phyloP scores from a whole-genome alignment of 345 rosid genomes.

The Arabidopsis suecica region DNA sequence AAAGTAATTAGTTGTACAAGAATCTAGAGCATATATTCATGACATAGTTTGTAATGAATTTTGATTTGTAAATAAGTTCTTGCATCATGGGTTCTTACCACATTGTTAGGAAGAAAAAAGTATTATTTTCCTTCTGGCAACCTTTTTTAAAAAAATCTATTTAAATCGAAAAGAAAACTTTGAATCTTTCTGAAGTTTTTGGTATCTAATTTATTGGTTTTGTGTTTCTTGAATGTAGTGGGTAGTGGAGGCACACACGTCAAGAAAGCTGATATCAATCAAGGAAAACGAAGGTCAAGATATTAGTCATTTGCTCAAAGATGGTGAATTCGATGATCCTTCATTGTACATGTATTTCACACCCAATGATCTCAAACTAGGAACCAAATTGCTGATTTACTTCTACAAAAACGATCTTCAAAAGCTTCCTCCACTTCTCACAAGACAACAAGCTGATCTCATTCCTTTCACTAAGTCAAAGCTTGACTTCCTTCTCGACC shows the following conservation, averaged over 20 bases:
- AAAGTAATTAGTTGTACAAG: background rate
- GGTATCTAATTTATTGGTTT: background rate
- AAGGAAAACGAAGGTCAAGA: conserved; percentile 36
- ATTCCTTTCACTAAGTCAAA: conserved; percentile 65
- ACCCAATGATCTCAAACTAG: conserved; percentile 51
- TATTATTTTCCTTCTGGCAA: background rate
- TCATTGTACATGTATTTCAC: conserved; percentile 57
- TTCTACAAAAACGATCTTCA: conserved; percentile 50
- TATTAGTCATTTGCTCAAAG: conserved; percentile 26
- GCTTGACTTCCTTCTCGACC: conserved; percentile 56
- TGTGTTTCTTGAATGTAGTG: conserved; percentile 18
- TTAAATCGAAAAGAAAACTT: background rate
- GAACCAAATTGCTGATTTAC: conserved; percentile 51
- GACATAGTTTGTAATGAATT: conserved; percentile 8
- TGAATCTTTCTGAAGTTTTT: background rate
- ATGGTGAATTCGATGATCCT: conserved; percentile 51
- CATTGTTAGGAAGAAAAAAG: conserved; percentile 14
- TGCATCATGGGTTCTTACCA: conserved; percentile 26
- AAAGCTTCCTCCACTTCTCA: conserved; percentile 55
- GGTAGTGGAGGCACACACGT: conserved; percentile 43
- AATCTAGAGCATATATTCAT: conserved; percentile 25
- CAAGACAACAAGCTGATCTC: conserved; percentile 62
- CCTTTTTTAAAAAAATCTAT: background rate
- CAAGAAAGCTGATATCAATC: conserved; percentile 33
- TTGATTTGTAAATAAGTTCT: conserved; percentile 12